Conservation (phyloP, 345 rosid genomes). For the Eutrema japonicum region DNA sequence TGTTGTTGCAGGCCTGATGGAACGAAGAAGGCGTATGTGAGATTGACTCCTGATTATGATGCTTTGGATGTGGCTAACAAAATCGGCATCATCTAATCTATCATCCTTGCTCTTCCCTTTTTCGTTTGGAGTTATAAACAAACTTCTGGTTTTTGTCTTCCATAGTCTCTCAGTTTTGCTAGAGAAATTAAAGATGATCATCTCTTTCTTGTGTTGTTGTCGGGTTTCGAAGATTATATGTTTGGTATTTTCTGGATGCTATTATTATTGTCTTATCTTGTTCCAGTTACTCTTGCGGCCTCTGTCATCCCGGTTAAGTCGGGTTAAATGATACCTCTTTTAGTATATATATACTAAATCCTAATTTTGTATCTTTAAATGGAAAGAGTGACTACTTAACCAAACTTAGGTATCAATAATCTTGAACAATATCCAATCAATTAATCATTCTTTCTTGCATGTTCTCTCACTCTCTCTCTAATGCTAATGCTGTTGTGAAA, state of each 20-base stretch:
- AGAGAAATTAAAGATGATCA: constrained; percentile 27
- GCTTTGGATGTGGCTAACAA: constrained; percentile 99
- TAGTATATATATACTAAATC: neutral
- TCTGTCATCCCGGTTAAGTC: neutral
- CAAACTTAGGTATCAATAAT: too few species aligned
- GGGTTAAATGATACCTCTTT: neutral
- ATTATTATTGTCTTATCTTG: neutral
- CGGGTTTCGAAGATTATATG: constrained; percentile 20
- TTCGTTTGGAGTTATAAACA: constrained; percentile 13
- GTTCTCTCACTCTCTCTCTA: too few species aligned
- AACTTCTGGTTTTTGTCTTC: neutral
- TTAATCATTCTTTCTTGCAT: too few species aligned
- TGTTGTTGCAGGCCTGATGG: constrained; percentile 79
- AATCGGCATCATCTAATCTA: constrained; percentile 79
- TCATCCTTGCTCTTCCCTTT: neutral
- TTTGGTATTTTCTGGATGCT: constrained; percentile 5
- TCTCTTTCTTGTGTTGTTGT: constrained; percentile 11
- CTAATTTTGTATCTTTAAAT: too few species aligned
- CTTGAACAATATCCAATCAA: too few species aligned
- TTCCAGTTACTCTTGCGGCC: neutral
- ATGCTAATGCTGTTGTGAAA: too few species aligned
- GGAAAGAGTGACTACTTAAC: neutral
- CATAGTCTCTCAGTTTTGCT: constrained; percentile 41
- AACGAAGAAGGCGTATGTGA: constrained; percentile 89
- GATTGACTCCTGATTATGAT: constrained; percentile 89